phyloP scores from a whole-genome alignment of 495 filamentous ascomycete genomes.

The Achaetomiella virescens region DNA sequence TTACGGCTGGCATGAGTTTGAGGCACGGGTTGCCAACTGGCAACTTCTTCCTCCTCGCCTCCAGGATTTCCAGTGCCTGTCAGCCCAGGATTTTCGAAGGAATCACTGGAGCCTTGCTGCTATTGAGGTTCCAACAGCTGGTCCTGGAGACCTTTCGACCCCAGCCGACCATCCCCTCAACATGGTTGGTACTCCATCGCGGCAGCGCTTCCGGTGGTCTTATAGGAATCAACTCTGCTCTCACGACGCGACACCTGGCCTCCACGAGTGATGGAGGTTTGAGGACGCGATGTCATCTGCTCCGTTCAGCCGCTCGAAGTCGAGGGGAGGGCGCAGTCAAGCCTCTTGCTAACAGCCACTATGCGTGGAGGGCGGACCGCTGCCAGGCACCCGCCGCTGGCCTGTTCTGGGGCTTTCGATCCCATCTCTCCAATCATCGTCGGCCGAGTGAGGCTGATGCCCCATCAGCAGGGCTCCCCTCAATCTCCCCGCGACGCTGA shows the following conservation, averaged over 20 bases:
- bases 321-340: conserved; percentile 11
- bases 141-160: conserved; percentile 9
- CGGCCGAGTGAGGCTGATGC: conserved; percentile 30
- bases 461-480: conserved; percentile 31
- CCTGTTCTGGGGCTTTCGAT: conserved; percentile 30
- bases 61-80: background rate
- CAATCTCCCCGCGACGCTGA: conserved; percentile 19
- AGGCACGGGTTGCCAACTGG: background rate
- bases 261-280: conserved; percentile 13
- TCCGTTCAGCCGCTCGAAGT: conserved; percentile 15
- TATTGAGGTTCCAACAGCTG: conserved; percentile 10
- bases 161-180: conserved; percentile 1
- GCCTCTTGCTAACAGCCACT: conserved; percentile 19
- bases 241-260: background rate
- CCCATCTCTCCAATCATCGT: conserved; percentile 23
- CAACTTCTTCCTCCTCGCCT: background rate
- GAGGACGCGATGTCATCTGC: conserved; percentile 13
- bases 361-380: conserved; percentile 15
- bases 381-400: conserved; percentile 28
- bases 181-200: background rate
- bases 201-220: background rate
- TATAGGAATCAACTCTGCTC: background rate
- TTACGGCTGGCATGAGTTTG: background rate
- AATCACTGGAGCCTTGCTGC: conserved; percentile 6
- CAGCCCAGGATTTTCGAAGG: no score